Conservation (phyloP, 805 yeast genomes). For the Ogataea angusta region DNA sequence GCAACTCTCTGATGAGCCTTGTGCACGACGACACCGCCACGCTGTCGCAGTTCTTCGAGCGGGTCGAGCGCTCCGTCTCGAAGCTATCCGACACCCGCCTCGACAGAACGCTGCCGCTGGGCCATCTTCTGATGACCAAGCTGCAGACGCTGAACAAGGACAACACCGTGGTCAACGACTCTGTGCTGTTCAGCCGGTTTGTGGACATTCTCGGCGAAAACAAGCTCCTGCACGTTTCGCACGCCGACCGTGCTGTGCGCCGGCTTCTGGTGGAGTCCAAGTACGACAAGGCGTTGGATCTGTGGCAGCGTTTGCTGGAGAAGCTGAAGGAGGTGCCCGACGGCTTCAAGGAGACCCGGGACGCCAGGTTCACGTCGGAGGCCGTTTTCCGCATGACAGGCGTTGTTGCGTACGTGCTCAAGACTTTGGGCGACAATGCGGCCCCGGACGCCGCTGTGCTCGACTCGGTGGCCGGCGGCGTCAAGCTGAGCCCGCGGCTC, state of each 20-base stretch:
- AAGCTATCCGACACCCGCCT: neutral
- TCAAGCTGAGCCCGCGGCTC: neutral
- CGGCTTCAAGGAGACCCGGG: constrained; percentile 2
- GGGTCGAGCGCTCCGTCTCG: constrained; percentile 1
- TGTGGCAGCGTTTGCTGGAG: constrained; percentile 29
- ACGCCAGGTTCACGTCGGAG: neutral
- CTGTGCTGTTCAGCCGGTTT: constrained; percentile 23
- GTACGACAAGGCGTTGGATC: constrained; percentile 26
- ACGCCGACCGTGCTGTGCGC: constrained; percentile 24
- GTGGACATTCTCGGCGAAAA: constrained; percentile 17
- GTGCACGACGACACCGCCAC: constrained; percentile 1
- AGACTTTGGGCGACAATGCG: neutral
- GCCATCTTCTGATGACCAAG: constrained; percentile 9
- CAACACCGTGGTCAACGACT: constrained; percentile 18
- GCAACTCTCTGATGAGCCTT: neutral
- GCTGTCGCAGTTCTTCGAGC: neutral
- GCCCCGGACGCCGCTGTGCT: neutral
- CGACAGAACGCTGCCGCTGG: constrained; percentile 1
- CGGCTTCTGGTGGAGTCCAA: constrained; percentile 24
- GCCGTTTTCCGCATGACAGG: constrained; percentile 1
- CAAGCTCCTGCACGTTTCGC: constrained; percentile 27
- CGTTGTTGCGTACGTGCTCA: constrained; percentile 2
- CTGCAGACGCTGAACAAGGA: constrained; percentile 11
- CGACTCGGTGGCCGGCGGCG: neutral
- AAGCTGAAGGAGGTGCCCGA: constrained; percentile 23